These are phyloP conservation scores for Silene conica DNA, from an alignment of 148 eudicot genomes.

Conservation along the genomic window DNA sequence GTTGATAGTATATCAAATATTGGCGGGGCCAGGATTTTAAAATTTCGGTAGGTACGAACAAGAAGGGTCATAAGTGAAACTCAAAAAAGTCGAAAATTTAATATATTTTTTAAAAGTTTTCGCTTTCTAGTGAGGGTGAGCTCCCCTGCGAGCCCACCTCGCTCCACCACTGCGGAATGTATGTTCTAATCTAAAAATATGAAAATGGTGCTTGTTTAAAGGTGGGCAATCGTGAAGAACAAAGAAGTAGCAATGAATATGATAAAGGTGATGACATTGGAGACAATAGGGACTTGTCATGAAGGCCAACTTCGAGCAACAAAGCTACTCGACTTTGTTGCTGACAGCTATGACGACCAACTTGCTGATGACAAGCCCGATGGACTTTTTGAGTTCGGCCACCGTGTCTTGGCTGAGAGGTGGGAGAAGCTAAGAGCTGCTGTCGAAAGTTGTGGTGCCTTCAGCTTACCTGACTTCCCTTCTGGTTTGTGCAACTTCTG, in stretches of 20 bases:
- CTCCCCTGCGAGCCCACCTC: too few species aligned
- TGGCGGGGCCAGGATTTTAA: too few species aligned
- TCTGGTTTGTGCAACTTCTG: conserved; percentile 42
- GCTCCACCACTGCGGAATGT: background rate
- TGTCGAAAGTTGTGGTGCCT: conserved; percentile 26
- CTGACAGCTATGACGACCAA: conserved; percentile 40
- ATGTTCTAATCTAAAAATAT: background rate
- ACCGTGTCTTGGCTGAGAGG: conserved; percentile 43
- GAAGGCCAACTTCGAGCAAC: conserved; percentile 78
- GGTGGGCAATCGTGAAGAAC: conserved; percentile 93
- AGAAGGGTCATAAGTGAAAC: too few species aligned
- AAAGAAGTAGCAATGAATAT: conserved; percentile 58
- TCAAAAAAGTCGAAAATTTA: too few species aligned
- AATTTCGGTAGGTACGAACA: too few species aligned
- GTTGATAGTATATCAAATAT: too few species aligned
- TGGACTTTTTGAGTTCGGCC: conserved; percentile 46
- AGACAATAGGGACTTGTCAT: conserved; percentile 78
- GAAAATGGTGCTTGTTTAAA: conserved; percentile 9
- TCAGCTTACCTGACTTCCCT: conserved; percentile 42
- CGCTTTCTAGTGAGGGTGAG: too few species aligned
- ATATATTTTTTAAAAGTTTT: too few species aligned
- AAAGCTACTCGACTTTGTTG: conserved; percentile 46
- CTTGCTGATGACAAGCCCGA: conserved; percentile 8
- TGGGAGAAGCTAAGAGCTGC: conserved; percentile 58
- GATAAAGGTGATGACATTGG: conserved; percentile 59